Base-by-base conservation (phyloP, 768 basidiomycete species). In the Gautieria morchelliformis region DNA sequence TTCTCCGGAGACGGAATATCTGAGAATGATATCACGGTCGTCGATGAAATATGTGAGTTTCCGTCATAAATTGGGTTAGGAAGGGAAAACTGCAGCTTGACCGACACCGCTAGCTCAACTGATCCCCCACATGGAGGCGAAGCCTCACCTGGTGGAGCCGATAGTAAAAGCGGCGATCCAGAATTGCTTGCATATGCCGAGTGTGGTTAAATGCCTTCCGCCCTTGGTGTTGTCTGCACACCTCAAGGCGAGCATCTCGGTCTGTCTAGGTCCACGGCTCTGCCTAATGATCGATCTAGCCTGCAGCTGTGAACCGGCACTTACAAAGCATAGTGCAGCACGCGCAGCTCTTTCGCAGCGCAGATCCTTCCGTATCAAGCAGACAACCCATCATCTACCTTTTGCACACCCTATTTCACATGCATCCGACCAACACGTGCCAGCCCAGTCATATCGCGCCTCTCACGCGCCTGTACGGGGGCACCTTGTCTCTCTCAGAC, bases 381-480 rank as follows among this genome's bases (percentile, higher is more conserved):
- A 63, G 30, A 41, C 60, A 42, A 32, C 61, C 61, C 9, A 65
- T 88, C 30, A 72, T 85, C 39, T 62, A 70, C n/a, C 68, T 89
- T 1, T 69, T 94, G 4, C 75, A 82, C 46, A 69, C 71, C 3
- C 74, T 95, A 1, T 96, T 94, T 73, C 68, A 78, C 56, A 75
- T 85, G 14, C 84, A 93, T 64, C 89, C 93, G 0, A 69, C 75
- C 12, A 91, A 91, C 63, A 87, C 92, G 2, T 94, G 89, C 64
- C 94, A 95, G 66, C 77, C 84, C 10, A 85, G 81, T 3, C 90
- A 94, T 61, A 71, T 94, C 45, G 84, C 89, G 47, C 90, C 89
- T 1, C 74, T 98, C 37, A 69, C 88, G 45, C 72, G 71, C 19
- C 71, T 93, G 1, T 97, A 97, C 66, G 70, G 78, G 9, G 94